Evolutionary conservation across 2,329 filamentous ascomycete species (phyloP).

Genomic region (Magnaporthales sp.): DNA sequence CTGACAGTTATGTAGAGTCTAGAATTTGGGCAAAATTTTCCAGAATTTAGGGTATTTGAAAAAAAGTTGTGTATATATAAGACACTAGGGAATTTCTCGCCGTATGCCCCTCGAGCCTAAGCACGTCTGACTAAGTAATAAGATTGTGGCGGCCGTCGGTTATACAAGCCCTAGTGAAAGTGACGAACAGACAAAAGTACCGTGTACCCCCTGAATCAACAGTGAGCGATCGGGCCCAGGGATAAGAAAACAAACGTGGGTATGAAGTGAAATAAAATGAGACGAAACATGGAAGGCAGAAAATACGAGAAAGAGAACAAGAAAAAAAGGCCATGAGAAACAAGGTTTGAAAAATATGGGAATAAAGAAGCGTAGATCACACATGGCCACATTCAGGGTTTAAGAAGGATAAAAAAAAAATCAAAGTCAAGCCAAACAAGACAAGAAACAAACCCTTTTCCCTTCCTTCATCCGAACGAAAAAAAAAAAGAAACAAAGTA

Average conservation of each 20-base stretch:
- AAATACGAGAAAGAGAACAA: constrained; percentile 2
- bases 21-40: neutral
- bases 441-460: neutral
- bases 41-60: neutral
- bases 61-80: neutral
- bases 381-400: neutral
- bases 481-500: neutral
- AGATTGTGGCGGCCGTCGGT: neutral
- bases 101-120: neutral
- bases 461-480: neutral
- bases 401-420: neutral
- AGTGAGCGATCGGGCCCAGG: neutral
- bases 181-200: neutral
- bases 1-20: neutral
- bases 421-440: neutral
- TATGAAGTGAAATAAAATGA: neutral
- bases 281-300: neutral
- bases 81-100: neutral
- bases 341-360: neutral
- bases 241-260: constrained; percentile 1
- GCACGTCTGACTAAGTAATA: neutral
- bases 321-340: neutral
- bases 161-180: neutral
- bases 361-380: neutral
- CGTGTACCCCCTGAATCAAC: neutral